Percentiles rank a stretch among this genome's conserved stretches.
Evolutionary conservation across 2,329 filamentous ascomycete species (phyloP).

Genomic region (Calonectria pteridis): DNA sequence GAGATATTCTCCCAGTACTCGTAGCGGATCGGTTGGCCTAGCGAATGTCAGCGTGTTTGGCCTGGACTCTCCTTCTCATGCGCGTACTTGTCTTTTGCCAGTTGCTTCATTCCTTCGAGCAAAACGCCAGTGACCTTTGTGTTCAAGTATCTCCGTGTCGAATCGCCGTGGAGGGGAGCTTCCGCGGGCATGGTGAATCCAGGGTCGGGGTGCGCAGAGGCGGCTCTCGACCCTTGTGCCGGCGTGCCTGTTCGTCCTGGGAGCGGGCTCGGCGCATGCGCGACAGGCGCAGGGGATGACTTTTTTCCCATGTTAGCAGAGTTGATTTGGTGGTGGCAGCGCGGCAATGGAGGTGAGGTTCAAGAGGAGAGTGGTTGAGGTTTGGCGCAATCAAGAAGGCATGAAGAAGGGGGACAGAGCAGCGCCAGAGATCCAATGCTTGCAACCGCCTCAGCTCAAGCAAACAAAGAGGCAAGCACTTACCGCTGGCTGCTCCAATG

Average conservation of each 20-base stretch:
- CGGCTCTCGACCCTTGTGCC: slow-evolving; percentile 64
- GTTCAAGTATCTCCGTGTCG: slow-evolving; percentile 78
- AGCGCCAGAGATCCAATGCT: no score
- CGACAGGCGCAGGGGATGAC: slow-evolving; percentile 55
- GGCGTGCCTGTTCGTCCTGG: slow-evolving; percentile 63
- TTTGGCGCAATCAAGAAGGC: not conserved
- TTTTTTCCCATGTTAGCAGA: slow-evolving; percentile 33
- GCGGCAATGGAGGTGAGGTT: not conserved
- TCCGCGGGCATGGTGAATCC: slow-evolving; percentile 69
- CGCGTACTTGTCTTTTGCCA: slow-evolving; percentile 78
- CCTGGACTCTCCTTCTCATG: slow-evolving; percentile 36
- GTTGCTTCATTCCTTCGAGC: slow-evolving; percentile 79
- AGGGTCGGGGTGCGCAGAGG: slow-evolving; percentile 68
- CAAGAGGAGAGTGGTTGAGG: not conserved
- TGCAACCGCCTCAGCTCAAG: not conserved
- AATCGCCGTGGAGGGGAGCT: slow-evolving; percentile 74
- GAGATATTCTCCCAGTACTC: slow-evolving; percentile 77
- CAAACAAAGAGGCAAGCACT: slow-evolving; percentile 28
- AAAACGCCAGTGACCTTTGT: slow-evolving; percentile 75
- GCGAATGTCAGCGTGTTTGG: slow-evolving; percentile 22
- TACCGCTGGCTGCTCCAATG: slow-evolving; percentile 57
- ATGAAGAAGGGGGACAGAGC: not conserved
- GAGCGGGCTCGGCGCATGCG: slow-evolving; percentile 56
- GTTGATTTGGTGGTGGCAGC: not conserved
- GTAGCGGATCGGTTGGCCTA: slow-evolving; percentile 76